A percentile compares a stretch with the other conserved stretches of the same genome.
Conservation (phyloP, 148 eudicot species). For the Talinum fruticosum region DNA sequence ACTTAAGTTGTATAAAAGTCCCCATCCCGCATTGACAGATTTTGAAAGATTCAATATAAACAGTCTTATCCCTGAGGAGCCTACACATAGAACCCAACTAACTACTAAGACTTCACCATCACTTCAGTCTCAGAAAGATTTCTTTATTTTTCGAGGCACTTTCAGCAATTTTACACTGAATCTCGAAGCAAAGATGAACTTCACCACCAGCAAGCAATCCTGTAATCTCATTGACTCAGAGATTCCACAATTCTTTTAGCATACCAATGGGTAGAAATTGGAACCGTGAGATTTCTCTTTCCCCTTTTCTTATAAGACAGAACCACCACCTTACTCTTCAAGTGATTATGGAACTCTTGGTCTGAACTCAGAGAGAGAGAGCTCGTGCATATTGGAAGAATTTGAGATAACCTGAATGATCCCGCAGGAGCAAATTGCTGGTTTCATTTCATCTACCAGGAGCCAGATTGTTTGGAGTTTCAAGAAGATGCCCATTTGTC, state of each 20-base stretch:
- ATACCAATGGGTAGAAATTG: neutral
- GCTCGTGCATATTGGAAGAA: neutral
- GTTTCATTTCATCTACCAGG: neutral
- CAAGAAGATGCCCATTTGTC: neutral
- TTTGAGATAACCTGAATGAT: neutral
- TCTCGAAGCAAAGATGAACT: no score
- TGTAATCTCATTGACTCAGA: neutral
- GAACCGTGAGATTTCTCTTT: neutral
- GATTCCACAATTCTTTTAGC: neutral
- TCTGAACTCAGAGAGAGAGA: neutral
- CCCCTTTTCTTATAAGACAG: neutral
- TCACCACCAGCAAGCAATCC: neutral
- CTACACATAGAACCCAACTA: no score
- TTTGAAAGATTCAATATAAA: no score
- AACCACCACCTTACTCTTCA: neutral
- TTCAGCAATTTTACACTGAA: no score
- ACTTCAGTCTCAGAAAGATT: no score
- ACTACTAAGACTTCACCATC: no score
- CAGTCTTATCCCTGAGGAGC: no score
- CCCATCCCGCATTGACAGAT: no score
- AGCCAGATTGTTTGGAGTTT: neutral
- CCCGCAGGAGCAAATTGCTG: neutral
- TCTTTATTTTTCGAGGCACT: no score
- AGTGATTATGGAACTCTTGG: neutral
- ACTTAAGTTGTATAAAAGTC: no score